Evolutionary conservation across 306 rosid species (phyloP).

Genomic region (Pyrus bretschneideri): DNA sequence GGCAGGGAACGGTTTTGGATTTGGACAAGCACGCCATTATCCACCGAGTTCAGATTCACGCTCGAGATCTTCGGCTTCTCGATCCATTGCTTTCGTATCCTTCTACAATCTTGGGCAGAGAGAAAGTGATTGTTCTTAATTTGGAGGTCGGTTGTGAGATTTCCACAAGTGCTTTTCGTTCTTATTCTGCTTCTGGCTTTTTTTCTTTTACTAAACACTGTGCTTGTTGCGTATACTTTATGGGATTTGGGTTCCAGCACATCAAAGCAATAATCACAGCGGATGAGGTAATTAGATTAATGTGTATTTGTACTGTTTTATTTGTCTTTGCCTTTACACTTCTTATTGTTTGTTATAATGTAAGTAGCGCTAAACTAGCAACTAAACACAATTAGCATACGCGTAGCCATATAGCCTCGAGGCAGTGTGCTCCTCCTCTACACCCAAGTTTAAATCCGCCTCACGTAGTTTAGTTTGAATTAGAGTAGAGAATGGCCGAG

Average conservation of each 20-base stretch:
- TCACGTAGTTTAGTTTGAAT: too few species aligned
- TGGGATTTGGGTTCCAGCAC: constrained; percentile 44
- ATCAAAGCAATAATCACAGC: constrained; percentile 83
- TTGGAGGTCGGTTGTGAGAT: constrained; percentile 44
- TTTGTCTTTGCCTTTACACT: not conserved
- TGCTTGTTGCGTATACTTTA: not conserved
- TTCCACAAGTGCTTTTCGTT: not conserved
- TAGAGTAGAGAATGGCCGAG: too few species aligned
- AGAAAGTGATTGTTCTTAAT: constrained; percentile 75
- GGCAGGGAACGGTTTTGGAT: constrained; percentile 43
- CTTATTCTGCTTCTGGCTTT: not conserved
- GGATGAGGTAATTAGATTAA: constrained; percentile 42
- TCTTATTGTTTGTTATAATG: not conserved
- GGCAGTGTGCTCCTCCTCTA: not conserved
- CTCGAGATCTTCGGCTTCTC: constrained; percentile 77
- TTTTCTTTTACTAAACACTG: not conserved
- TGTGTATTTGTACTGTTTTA: not conserved
- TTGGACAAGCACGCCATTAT: constrained; percentile 72
- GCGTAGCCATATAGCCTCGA: not conserved
- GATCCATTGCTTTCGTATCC: constrained; percentile 74
- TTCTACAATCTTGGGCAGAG: constrained; percentile 72
- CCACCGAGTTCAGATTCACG: constrained; percentile 58
- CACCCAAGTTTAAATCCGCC: too few species aligned
- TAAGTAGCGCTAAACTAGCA: not conserved
- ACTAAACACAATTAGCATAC: not conserved